Evolutionary conservation across 169 alveolate genomes (phyloP), one percentile per base, ranked within the genome.

Genomic region (Cytauxzoon felis): DNA sequence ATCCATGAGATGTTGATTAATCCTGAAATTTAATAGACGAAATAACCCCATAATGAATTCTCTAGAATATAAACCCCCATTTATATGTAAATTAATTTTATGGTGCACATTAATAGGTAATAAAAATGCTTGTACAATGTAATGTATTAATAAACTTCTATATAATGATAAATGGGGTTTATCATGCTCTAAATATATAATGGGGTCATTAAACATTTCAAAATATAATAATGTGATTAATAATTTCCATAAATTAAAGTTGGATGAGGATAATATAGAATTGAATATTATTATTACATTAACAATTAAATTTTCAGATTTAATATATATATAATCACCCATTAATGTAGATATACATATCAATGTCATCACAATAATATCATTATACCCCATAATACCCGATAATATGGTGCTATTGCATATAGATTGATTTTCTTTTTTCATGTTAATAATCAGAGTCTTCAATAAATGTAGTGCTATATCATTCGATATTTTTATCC

Each of bases 151-250:
- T 29, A 58, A 26, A 27, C 70, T 71, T 43, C 82, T 47, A 29
- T 71, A 71, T 8, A 41, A 3, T 0, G 32, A 13, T 26, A 61
- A 27, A 11, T 50, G 21, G 8, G 21, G 26, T 47, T 53, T 61
- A 23, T 51, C 48, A 62, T 60, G 63, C 51, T 71, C 82, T 51
- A 71, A 33, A 8, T 73, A 34, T 67, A 71, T 26, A 6, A 23
- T 7, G 3, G 33, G 34, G 42, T 71, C 82, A 3, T 32, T 60
- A 29, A 36, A 29, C 1, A 71, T 58, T 32, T 71, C 82, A 0
- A 51, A 23, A 50, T 71, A 61, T 27, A 71, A 24, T 19, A 71
- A 68, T 32, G 47, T 13, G 5, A 52, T 18, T 7, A 41, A 18
- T 32, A 69, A 38, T 9, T 38, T 42, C 21, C 27, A 27, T 36